A percentile compares a stretch with the other conserved stretches of the same genome.
Evolutionary conservation across 441 rosid genomes (phyloP).

Genomic region (Lepidium campestre): DNA sequence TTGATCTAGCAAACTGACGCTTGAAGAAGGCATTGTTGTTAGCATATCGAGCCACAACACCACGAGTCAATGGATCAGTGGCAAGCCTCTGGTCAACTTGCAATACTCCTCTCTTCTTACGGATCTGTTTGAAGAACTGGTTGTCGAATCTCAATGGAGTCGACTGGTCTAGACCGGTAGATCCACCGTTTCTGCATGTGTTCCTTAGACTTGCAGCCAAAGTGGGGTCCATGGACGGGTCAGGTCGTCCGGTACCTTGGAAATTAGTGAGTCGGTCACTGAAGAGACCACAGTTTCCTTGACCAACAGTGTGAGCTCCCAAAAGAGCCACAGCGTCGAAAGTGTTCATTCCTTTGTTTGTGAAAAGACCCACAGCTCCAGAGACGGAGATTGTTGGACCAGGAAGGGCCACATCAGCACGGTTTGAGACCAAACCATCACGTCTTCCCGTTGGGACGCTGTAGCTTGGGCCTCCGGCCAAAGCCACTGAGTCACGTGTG

Average conservation of each 20-base stretch:
- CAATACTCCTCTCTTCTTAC: conserved; percentile 43
- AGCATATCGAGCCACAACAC: conserved; percentile 40
- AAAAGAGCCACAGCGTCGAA: conserved; percentile 51
- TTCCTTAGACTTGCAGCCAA: conserved; percentile 33
- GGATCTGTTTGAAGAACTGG: conserved; percentile 34
- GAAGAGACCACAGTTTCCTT: conserved; percentile 49
- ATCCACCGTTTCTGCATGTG: conserved; percentile 21
- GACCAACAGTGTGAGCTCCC: conserved; percentile 69
- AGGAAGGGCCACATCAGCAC: conserved; percentile 28
- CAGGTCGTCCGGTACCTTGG: conserved; percentile 37
- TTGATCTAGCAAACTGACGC: conserved; percentile 23
- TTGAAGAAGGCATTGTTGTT: conserved; percentile 29
- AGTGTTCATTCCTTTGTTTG: conserved; percentile 29
- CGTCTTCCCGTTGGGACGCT: conserved; percentile 50
- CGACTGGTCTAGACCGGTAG: conserved; percentile 46
- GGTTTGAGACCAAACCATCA: conserved; percentile 36
- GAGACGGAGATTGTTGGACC: conserved; percentile 36
- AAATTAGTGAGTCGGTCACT: conserved; percentile 35
- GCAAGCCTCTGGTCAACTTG: conserved; percentile 54
- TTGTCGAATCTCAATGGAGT: conserved; percentile 44
- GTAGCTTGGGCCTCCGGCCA: conserved; percentile 51
- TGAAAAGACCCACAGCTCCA: background rate
- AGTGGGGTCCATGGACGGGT: conserved; percentile 44
- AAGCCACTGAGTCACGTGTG: conserved; percentile 49
- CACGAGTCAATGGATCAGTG: conserved; percentile 27